Evolutionary conservation across 2,329 filamentous ascomycete genomes (phyloP), one percentile per base, ranked within the genome.

Genomic region (Cucurbitaria berberidis): DNA sequence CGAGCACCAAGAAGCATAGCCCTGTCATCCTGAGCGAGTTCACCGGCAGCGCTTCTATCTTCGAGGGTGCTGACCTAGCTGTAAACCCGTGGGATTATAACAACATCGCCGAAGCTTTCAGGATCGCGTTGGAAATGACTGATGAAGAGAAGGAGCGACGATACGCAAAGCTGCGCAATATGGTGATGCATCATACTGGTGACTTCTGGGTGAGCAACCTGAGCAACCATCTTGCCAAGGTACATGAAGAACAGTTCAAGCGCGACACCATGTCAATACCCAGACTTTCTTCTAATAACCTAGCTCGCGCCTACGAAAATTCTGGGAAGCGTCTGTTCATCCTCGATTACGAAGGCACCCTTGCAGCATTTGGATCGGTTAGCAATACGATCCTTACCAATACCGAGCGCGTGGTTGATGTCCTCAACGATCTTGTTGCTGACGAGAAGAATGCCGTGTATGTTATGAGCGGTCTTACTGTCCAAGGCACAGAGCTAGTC

Each of bases 41-140:
- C 70, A 96, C 93, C 1, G 95, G 93, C 21, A 96, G 92, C 54
- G 88, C 93, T 1, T 91, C 90, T 0, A 83, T 98, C 2, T 96
- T 98, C 67, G 86, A 86, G 15, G 86, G 89, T 40, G 86, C 90
- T 53, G 89, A 95, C 59, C 82, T 98, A 13, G 84, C 90, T 0
- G 89, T 98, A 67, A 98, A 98, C 70, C 93, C 93, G 0, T 98
- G 93, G 93, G 91, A 97, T 72, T 96, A 96, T 74, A 85, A 89
- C 30, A 86, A 91, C 70, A 96, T 91, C 65, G 90, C 92, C 45
- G 87, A 95, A 27, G 91, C 92, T 9, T 93, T 98, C 76, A 88
- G 89, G 73, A 81, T 84, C 47, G 92, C 93, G 0, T 79, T 98
- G 16, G 89, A 93, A 61, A 96, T 97, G 88, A 79, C 77, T 3